Conservation (phyloP, 192 early-diverging fungal species). For the Gaertneriomyces sp. region DNA sequence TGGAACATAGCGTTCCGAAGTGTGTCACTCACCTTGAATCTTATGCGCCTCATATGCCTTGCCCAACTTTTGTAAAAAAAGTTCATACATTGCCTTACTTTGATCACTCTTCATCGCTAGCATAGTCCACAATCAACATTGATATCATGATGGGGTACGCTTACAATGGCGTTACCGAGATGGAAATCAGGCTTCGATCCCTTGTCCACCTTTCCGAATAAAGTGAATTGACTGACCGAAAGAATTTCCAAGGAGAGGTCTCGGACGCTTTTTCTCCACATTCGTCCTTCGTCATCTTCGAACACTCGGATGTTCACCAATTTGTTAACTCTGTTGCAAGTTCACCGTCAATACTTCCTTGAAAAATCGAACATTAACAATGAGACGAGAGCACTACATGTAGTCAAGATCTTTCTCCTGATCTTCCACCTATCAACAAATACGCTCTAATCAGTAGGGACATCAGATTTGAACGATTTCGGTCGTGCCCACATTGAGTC, state of each 20-base stretch:
- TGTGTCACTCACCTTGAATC: conserved; percentile 61
- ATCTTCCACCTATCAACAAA: conserved; percentile 11
- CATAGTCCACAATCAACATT: neutral
- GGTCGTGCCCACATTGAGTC: conserved; percentile 10
- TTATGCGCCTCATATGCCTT: conserved; percentile 57
- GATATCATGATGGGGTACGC: neutral
- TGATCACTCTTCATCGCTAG: conserved; percentile 69
- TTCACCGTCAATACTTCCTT: too few relatives aligned
- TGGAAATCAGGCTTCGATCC: conserved; percentile 91
- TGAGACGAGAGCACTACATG: conserved; percentile 42
- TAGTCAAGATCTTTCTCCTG: conserved; percentile 72
- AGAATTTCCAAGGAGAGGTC: conserved; percentile 39
- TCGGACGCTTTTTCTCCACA: conserved; percentile 80
- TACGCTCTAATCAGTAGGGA: too few relatives aligned
- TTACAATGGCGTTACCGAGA: conserved; percentile 24
- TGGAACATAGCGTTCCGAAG: neutral
- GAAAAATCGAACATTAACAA: too few relatives aligned
- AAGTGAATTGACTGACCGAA: conserved; percentile 86
- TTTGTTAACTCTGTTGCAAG: conserved; percentile 61
- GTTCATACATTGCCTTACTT: conserved; percentile 69
- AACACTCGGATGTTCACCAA: conserved; percentile 76
- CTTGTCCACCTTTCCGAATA: conserved; percentile 78
- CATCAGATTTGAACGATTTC: too few relatives aligned
- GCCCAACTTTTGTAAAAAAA: conserved; percentile 68
- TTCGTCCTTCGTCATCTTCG: conserved; percentile 56